Evolutionary conservation across 2,329 filamentous ascomycete genomes (phyloP), one percentile per base, ranked within the genome.

Genomic region (Bisporella sp.): DNA sequence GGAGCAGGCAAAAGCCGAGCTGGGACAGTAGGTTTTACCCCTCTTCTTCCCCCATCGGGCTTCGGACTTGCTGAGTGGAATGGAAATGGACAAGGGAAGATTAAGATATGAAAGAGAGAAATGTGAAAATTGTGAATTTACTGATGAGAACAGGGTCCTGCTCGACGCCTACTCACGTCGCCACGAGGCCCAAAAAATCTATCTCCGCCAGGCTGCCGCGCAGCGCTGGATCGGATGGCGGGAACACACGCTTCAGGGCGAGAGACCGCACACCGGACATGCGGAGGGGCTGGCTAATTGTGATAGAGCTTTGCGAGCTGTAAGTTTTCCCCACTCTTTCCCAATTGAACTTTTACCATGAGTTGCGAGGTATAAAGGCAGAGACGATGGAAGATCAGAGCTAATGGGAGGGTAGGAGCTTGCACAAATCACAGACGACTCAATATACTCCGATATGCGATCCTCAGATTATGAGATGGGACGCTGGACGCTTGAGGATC

Each of bases 181-280:
- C 47, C 81, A 84, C 64, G 78, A 83, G 60, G 79, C 70, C 31
- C 80, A 82, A 57, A 84, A 83, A 69, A 84, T 84, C 57, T 81
- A 78, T 57, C 69, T 81, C 51, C 74, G 80, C 33, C 81, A 84
- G 62, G 71, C 69, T 30, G 80, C 79, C 31, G 79, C 78, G 35
- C 77, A 81, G 64, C 68, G 74, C 58, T 84, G 81, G 80, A 64
- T 83, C 52, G 70, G 75, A 52, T 73, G 71, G 62, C 72, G 81
- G 51, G 72, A 76, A 37, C 65, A 70, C 40, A 69, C 82, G 49
- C 68, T 84, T 40, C 72, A 75, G 59, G 77, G 77, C 45, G 68
- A 71, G 37, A 69, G 71, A 59, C 75, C 78, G 44, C 70, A 67
- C 53, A 67, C 71, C 41, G 68, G 71, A 44, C 72, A 74, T 52